Evolutionary conservation across 2,329 filamentous ascomycete species (phyloP).

Genomic region (Chaetomiaceae sp.): DNA sequence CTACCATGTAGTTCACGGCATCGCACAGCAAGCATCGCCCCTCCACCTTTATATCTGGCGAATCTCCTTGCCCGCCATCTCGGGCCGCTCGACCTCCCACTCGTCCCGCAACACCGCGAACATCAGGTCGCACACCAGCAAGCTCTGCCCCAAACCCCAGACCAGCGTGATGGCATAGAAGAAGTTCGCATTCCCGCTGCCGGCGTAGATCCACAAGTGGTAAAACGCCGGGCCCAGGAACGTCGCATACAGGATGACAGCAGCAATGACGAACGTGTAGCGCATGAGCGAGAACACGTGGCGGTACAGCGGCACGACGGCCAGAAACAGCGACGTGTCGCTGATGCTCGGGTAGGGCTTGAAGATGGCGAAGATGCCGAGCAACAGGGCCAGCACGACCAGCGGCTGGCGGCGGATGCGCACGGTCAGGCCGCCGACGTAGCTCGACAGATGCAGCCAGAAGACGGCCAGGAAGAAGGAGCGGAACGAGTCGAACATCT

Average conservation of each 20-base stretch:
- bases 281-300: conserved; percentile 91
- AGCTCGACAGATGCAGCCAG: conserved; percentile 89
- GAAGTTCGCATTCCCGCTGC: conserved; percentile 97
- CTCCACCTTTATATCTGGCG: conserved; percentile 68
- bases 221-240: conserved; percentile 93
- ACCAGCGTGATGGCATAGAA: conserved; percentile 99
- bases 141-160: conserved; percentile 84
- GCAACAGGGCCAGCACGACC: conserved; percentile 74
- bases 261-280: conserved; percentile 81
- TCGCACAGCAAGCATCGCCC: too few relatives aligned
- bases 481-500: conserved; percentile 98
- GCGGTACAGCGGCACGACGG: conserved; percentile 75
- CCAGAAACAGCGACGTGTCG: conserved; percentile 81
- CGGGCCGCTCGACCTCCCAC: conserved; percentile 86
- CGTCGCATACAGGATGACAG: conserved; percentile 78
- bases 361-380: conserved; percentile 90
- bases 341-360: conserved; percentile 94
- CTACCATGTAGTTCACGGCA: too few relatives aligned
- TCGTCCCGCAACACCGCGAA: conserved; percentile 89
- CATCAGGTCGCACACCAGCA: conserved; percentile 79
- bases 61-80: conserved; percentile 82
- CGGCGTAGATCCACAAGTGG: conserved; percentile 96
- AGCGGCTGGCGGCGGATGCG: conserved; percentile 80
- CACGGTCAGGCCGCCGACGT: conserved; percentile 79
- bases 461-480: conserved; percentile 97